Base-by-base conservation (phyloP, 2,329 filamentous ascomycete genomes). In the Lecanosticta acicola region DNA sequence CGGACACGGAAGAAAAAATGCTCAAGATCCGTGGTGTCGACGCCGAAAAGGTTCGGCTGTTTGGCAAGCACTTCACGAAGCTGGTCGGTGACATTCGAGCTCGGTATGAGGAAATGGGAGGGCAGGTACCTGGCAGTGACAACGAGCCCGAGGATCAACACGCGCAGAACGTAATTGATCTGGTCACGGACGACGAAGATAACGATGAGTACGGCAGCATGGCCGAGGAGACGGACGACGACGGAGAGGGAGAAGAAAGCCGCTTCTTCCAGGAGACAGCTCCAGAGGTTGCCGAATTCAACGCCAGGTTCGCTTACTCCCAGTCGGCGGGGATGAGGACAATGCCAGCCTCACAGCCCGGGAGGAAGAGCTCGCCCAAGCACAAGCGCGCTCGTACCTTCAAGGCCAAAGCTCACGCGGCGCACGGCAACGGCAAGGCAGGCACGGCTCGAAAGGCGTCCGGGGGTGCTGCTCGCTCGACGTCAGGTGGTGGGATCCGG, bases 1-100 rank as follows among this genome's bases (percentile, higher is more conserved):
- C 85, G 1, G 73, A 70, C 5, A 79, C 72, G 7, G 58, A 79
- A 8, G 74, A 78, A 13, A 70, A 80, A 46, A 85, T 93, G 80
- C 69, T 67, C 24, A 65, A 66, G 7, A 84, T 91, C 39, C 74
- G 74, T 0, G 78, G 76, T 8, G 83, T 90, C 47, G 75, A 83
- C 43, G 53, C 62, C 1, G 77, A 80, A 19, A 83, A 80, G 59
- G 82, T 88, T 18, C 61, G 72, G 36, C 69, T 71, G 2, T 80
- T 82, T 59, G 85, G 85, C 5, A 68, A 66, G 26, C 73, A 71
- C 43, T 80, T 91, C 51, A 62, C 85, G 32, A 70, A 73, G 1
- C 63, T 88, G 3, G 68, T 89, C 38, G 68, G 70, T 41, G 66
- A 68, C 2, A 53, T 45, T 26, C 55, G 59, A 47, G 18, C 62